Evolutionary conservation across 2,329 filamentous ascomycete genomes (phyloP).

Genomic region (Epichloe bromicola): DNA sequence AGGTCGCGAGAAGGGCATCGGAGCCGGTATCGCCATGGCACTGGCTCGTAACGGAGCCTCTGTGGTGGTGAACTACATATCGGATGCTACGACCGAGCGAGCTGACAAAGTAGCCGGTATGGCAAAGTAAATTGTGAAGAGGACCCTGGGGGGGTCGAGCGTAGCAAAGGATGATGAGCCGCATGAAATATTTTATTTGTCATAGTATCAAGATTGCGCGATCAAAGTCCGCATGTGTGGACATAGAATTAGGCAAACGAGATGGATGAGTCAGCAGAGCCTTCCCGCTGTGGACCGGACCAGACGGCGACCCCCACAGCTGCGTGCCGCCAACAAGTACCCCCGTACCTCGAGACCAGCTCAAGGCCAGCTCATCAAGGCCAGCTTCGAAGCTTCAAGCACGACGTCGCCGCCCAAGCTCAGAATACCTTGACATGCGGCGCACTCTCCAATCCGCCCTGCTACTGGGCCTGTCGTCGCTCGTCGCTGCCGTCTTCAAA

Average conservation of each 20-base stretch:
- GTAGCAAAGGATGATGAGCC: no score
- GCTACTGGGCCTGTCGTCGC: slow-evolving; percentile 26
- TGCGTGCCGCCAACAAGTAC: no score
- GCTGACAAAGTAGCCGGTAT: background rate
- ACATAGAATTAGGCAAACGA: no score
- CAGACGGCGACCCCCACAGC: no score
- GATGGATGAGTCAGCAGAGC: no score
- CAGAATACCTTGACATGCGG: slow-evolving; percentile 18
- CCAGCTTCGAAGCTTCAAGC: slow-evolving; percentile 3
- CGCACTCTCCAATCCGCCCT: slow-evolving; percentile 22
- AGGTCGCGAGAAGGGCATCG: background rate
- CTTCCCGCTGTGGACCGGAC: no score
- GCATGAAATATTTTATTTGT: no score
- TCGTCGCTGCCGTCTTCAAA: slow-evolving; percentile 57
- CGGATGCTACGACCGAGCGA: background rate
- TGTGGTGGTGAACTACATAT: background rate
- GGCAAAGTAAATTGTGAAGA: background rate
- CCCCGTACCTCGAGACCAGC: no score
- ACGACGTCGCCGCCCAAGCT: slow-evolving; percentile 3
- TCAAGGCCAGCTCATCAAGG: no score
- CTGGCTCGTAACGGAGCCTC: background rate
- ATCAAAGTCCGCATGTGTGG: no score
- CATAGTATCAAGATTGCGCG: no score
- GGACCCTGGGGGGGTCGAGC: background rate
- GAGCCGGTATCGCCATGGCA: background rate